Percentiles rank a stretch among this genome's conserved stretches.
phyloP scores from a whole-genome alignment of 2,329 filamentous ascomycete genomes.

The Curvularia eragrostidis region DNA sequence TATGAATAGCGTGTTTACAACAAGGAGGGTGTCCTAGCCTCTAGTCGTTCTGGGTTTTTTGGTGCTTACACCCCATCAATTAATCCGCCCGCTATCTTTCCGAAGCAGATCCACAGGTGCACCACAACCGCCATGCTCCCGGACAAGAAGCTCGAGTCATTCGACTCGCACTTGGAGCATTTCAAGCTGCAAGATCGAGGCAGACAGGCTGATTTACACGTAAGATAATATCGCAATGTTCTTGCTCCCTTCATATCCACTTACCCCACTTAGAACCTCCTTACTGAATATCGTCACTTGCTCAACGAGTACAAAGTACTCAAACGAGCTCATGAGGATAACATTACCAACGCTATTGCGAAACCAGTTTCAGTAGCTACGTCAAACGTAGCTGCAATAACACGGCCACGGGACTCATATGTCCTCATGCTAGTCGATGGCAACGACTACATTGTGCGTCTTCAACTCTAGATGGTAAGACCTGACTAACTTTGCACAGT shows the following conservation, averaged over 20 bases:
- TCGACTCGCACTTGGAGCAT: conserved; percentile 39
- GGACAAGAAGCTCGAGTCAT: conserved; percentile 33
- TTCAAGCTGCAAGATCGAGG: conserved; percentile 35
- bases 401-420: conserved; percentile 59
- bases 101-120: not conserved
- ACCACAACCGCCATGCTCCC: conserved; percentile 29
- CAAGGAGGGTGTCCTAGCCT: not conserved
- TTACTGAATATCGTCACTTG: conserved; percentile 54
- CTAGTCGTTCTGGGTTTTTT: not conserved
- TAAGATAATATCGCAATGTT: conserved; percentile 8
- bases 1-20: not conserved
- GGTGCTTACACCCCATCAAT: not conserved
- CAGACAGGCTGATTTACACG: conserved; percentile 30
- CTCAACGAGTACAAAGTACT: conserved; percentile 63
- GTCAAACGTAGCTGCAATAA: conserved; percentile 34
- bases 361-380: conserved; percentile 36
- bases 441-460: conserved; percentile 60
- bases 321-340: conserved; percentile 65
- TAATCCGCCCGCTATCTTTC: not conserved
- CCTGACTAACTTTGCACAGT: conserved; percentile 34
- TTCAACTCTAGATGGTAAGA: not conserved
- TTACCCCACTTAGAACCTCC: conserved; percentile 35
- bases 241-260: conserved; percentile 1
- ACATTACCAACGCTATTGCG: conserved; percentile 54
- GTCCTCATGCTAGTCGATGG: conserved; percentile 68